Evolutionary conservation across 768 basidiomycete species (phyloP).

Genomic region (Paxillus rubicundulus): DNA sequence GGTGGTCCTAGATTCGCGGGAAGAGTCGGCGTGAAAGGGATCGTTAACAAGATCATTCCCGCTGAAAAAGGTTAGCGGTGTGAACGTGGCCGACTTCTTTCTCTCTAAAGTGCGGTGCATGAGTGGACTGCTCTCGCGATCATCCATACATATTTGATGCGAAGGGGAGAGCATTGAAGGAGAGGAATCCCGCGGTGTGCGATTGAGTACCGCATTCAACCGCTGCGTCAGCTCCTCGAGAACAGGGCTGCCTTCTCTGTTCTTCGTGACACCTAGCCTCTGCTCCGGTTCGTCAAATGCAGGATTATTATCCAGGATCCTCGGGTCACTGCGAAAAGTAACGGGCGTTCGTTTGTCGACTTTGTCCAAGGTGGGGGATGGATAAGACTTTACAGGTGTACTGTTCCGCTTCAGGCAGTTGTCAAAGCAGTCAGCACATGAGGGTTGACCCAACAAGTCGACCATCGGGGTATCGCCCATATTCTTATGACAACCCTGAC

Average conservation of each 20-base stretch:
- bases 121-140: slow-evolving; percentile 28
- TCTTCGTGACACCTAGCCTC: slow-evolving; percentile 54
- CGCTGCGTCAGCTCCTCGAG: slow-evolving; percentile 49
- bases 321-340: slow-evolving; percentile 41
- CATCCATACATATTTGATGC: slow-evolving; percentile 13
- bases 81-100: slow-evolving; percentile 14
- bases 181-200: slow-evolving; percentile 30
- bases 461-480: slow-evolving; percentile 77
- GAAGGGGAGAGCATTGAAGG: slow-evolving; percentile 25
- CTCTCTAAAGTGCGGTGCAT: slow-evolving; percentile 21
- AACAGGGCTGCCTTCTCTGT: slow-evolving; percentile 53
- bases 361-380: slow-evolving; percentile 27
- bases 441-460: slow-evolving; percentile 78
- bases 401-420: slow-evolving; percentile 58
- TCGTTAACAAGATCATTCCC: slow-evolving; percentile 3
- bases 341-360: slow-evolving; percentile 42
- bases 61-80: slow-evolving; percentile 4
- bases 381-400: slow-evolving; percentile 40
- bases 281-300: slow-evolving; percentile 64
- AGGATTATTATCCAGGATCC: slow-evolving; percentile 54
- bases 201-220: slow-evolving; percentile 40
- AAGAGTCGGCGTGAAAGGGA: slow-evolving; percentile 1
- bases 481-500: slow-evolving; percentile 67
- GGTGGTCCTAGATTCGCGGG: slow-evolving; percentile 13
- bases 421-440: slow-evolving; percentile 80